Evolutionary conservation across 768 basidiomycete genomes (phyloP), one percentile per base, ranked within the genome.

Genomic region (Mrakia frigida): DNA sequence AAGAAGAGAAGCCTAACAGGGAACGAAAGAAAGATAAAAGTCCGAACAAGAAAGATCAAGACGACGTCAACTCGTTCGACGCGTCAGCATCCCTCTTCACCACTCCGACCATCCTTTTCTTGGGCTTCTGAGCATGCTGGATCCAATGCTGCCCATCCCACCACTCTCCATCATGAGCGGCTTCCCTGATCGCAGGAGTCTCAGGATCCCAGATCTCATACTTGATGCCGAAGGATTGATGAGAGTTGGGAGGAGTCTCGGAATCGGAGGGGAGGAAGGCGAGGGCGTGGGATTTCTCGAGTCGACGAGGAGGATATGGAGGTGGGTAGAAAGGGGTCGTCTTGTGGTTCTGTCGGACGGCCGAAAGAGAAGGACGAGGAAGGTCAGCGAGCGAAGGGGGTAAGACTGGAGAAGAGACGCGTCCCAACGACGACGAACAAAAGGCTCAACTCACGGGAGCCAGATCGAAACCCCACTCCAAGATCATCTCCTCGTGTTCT

Each of bases 261-360:
- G 13, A 21, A 23, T n/a, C 37, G 23, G 41, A 61, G 2, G 73
- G 73, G 14, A 74, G 41, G 73, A 74, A 74, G 21, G 46, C 63
- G 73, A 74, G 73, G 0, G 73, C 73, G 73, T 74, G 73, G 0
- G 60, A 61, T 5, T 35, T 16, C 31, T 43, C 60, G 2, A 74
- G 73, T 7, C 73, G 73, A 31, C 63, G 61, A 23, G 73, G 73
- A 25, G 73, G 73, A 46, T 74, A 74, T 0, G 73, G 73, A n/a
- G 73, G 73, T 3, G 73, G 65, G 37, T 68, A 23, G 65, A 39
- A 14, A 39, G 37, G 37, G 10, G 65, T 39, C 2, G 65, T 68
- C 43, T 41, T 68, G 37, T 68, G 65, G 65, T 68, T 68, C 65
- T 68, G 31, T 33, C 31, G 14, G 56, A 67, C 4, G 39, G 13